These are phyloP conservation scores for Pelagophyceae sp. DNA, from an alignment of 352 stramenopile genomes.

Conservation along the genomic window DNA sequence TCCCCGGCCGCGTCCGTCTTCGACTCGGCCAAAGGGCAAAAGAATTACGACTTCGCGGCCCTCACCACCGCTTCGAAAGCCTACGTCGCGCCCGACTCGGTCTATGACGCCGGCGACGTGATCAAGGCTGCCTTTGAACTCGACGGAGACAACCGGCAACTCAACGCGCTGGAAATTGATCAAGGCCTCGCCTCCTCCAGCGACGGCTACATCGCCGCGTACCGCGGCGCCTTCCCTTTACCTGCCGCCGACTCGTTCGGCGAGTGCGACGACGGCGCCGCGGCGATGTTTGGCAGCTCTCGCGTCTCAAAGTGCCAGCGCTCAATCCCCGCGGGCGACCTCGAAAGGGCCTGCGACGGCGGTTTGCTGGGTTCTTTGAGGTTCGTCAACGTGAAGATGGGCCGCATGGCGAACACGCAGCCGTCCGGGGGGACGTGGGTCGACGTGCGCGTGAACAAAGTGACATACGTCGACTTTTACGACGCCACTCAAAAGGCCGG, in stretches of 20 bases:
- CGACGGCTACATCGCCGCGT: neutral
- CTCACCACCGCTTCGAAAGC: neutral
- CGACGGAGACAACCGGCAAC: neutral
- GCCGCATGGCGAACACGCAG: neutral
- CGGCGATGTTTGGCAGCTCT: neutral
- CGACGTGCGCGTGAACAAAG: neutral
- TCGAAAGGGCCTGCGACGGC: too few species aligned
- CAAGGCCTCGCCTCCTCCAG: too few species aligned
- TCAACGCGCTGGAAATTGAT: too few species aligned
- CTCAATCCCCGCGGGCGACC: neutral
- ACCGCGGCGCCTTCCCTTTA: slow-evolving; percentile 16
- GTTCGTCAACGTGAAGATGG: neutral
- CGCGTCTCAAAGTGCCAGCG: neutral
- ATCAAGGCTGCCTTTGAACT: neutral
- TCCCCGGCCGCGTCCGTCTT: neutral
- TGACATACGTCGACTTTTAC: neutral
- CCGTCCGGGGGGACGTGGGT: neutral
- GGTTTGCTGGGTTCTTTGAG: too few species aligned
- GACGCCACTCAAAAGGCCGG: neutral
- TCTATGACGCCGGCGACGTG: neutral
- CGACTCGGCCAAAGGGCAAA: neutral
- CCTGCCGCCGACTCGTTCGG: slow-evolving; percentile 4
- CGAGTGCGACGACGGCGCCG: slow-evolving; percentile 13
- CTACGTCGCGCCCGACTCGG: neutral
- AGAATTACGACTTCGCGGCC: neutral